Evolutionary conservation across 345 rosid genomes (phyloP).

Genomic region (Raphanus raphanistrum): DNA sequence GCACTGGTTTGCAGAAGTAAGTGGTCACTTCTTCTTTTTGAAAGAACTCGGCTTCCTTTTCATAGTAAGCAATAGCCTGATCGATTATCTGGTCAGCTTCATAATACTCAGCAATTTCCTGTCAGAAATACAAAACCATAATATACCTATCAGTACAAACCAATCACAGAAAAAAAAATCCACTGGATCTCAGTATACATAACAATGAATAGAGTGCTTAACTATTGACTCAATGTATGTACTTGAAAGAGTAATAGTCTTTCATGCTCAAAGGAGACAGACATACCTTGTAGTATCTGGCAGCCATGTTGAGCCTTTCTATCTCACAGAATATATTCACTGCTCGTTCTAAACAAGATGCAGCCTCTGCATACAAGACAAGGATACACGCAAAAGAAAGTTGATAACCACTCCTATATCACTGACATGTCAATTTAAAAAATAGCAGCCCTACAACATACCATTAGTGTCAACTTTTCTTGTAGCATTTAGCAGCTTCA

Average conservation of each 20-base stretch:
- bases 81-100: slow-evolving; percentile 64
- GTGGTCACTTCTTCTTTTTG: slow-evolving; percentile 82
- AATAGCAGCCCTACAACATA: slow-evolving; percentile 33
- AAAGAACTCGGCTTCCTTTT: slow-evolving; percentile 77
- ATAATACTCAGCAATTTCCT: slow-evolving; percentile 82
- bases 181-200: slow-evolving; percentile 14
- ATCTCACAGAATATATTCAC: slow-evolving; percentile 80
- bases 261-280: slow-evolving; percentile 7
- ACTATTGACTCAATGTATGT: not conserved
- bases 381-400: not conserved
- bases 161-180: not conserved
- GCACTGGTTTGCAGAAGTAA: slow-evolving; percentile 96
- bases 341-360: slow-evolving; percentile 84
- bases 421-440: not conserved
- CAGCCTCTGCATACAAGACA: slow-evolving; percentile 64
- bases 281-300: slow-evolving; percentile 84
- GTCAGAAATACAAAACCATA: slow-evolving; percentile 26
- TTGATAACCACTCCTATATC: not conserved
- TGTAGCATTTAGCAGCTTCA: slow-evolving; percentile 86
- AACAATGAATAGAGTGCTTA: not conserved
- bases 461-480: slow-evolving; percentile 69
- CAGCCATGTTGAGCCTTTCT: slow-evolving; percentile 98
- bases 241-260: not conserved
- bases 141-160: slow-evolving; percentile 1
- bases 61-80: slow-evolving; percentile 64